Evolutionary conservation across 2,329 filamentous ascomycete species (phyloP).

Genomic region (Furcasterigmium sp.): DNA sequence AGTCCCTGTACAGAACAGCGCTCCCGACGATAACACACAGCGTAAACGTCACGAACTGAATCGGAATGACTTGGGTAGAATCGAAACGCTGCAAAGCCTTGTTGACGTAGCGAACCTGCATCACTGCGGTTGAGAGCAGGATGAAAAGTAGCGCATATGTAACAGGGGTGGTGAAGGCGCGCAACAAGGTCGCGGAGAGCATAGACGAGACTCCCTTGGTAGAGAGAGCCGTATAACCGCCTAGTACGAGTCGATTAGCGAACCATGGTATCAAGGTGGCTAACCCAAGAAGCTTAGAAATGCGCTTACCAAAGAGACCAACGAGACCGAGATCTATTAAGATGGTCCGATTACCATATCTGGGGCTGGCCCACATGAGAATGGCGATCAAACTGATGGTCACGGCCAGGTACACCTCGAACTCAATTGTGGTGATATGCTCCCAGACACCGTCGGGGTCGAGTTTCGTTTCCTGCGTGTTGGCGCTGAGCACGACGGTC

Average conservation of each 20-base stretch:
- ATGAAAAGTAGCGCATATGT: constrained; percentile 82
- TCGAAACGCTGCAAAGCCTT: constrained; percentile 83
- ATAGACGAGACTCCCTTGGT: constrained; percentile 97
- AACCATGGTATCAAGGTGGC: neutral
- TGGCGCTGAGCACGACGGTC: constrained; percentile 87
- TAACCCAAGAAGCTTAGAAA: too few relatives aligned
- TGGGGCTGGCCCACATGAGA: constrained; percentile 77
- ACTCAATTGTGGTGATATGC: constrained; percentile 81
- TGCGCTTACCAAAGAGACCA: constrained; percentile 73
- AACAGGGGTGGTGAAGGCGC: constrained; percentile 84
- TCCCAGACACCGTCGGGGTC: constrained; percentile 87
- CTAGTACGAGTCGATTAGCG: too few relatives aligned
- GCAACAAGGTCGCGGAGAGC: constrained; percentile 84
- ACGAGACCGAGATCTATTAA: constrained; percentile 91
- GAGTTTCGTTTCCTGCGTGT: constrained; percentile 82
- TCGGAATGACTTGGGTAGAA: constrained; percentile 95
- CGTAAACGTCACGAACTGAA: constrained; percentile 96
- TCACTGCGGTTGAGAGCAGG: constrained; percentile 77
- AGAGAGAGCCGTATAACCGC: constrained; percentile 91
- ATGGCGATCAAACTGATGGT: constrained; percentile 67
- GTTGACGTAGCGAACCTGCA: constrained; percentile 98
- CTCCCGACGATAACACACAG: constrained; percentile 93
- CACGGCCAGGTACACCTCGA: constrained; percentile 82
- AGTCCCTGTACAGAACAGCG: constrained; percentile 89
- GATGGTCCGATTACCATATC: constrained; percentile 80